phyloP scores from a whole-genome alignment of 345 rosid species.

The Lepidium sativum region DNA sequence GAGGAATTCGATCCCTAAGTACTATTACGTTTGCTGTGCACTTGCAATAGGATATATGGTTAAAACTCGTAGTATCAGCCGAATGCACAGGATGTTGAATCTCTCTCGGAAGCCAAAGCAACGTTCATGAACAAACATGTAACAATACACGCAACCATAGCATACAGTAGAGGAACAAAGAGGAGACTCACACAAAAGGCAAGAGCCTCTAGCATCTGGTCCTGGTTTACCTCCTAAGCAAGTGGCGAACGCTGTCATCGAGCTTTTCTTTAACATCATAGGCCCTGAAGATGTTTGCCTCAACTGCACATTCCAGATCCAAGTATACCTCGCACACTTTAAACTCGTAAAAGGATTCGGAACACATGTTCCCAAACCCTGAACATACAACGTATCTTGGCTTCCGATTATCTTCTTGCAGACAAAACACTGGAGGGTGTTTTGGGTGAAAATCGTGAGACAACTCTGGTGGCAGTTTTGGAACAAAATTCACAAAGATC shows the following conservation, averaged over 20 bases:
- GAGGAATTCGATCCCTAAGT: too few relatives aligned
- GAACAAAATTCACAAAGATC: constrained; percentile 6
- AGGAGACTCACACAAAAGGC: background rate
- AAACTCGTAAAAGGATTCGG: background rate
- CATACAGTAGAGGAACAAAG: background rate
- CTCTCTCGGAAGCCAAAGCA: background rate
- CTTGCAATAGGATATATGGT: too few relatives aligned
- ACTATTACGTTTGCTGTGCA: too few relatives aligned
- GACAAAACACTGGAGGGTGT: constrained; percentile 1
- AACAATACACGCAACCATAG: constrained; percentile 10
- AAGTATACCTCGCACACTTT: background rate
- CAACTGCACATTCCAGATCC: background rate
- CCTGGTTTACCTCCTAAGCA: background rate
- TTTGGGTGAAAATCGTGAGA: background rate
- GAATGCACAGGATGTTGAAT: constrained; percentile 5
- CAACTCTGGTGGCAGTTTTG: background rate
- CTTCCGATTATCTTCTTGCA: background rate
- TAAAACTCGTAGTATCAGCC: too few relatives aligned
- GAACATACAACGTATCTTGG: background rate
- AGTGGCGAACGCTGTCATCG: background rate
- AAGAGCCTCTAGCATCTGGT: background rate
- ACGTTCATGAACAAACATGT: background rate
- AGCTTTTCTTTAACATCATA: background rate
- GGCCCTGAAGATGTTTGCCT: background rate
- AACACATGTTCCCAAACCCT: constrained; percentile 2